Base-by-base conservation (phyloP, 2,329 filamentous ascomycete genomes). In the Endoconidiophora polonica region DNA sequence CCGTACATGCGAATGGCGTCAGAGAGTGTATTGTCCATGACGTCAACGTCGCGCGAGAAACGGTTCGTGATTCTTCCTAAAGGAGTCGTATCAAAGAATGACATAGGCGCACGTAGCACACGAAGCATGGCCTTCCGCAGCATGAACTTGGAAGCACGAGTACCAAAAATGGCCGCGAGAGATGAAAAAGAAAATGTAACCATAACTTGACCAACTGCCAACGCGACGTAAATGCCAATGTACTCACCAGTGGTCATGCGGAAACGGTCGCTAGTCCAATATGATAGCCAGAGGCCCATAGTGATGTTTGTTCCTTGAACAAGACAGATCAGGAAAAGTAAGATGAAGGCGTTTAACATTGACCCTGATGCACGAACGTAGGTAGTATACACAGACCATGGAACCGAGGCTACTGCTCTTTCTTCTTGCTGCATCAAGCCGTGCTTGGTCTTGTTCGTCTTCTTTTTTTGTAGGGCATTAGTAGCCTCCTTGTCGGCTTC, bases 1-100 rank as follows among this genome's bases (percentile, higher is more conserved):
- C 88, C 81, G 68, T 90, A 95, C 79, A 95, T 94, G 56, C 90
- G 79, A 65, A 95, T 86, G 3, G 86, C 82, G 58, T 95, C 90
- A 0, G 83, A 83, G 41, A 95, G 67, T 52, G 80, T 86, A 63
- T 94, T 94, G 66, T 96, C 91, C 86, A 96, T 93, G 51, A 91
- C 86, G 59, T 95, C 86, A 39, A 96, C 84, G 59, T 98, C 91
- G 57, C 90, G 83, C 29, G 86, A 93, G 66, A 96, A 96, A 14
- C 91, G 84, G 63, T 96, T 96, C 20, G 87, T 94, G 62, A 96
- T 95, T 37, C 90, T 82, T 18, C 91, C 91, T 1, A 96, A 73
- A 0, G 91, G 91, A 0, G 91, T 96, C 0, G 91, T 96, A 59
- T 98, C 91, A 66, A 96, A 96, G 67, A 96, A 96, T 3, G 84